Evolutionary conservation across 75 land plant genomes (phyloP).

Genomic region (Ceratopteris richardii): DNA sequence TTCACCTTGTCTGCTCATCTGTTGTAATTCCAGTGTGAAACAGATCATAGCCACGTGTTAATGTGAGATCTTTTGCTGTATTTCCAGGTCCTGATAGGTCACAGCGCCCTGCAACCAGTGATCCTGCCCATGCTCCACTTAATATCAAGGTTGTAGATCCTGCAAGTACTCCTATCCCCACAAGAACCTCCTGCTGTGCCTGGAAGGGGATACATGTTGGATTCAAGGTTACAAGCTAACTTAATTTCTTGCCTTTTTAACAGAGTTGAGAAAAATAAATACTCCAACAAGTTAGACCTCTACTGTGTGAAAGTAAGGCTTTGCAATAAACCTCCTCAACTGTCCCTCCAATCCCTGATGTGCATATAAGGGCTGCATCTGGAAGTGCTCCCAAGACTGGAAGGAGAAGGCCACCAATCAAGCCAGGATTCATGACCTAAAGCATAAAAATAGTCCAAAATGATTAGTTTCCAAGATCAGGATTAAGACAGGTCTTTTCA

Average conservation of each 20-base stretch:
- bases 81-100: constrained; percentile 17
- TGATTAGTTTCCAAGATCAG: neutral
- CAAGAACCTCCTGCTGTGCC: constrained; percentile 36
- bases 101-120: constrained; percentile 28
- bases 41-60: constrained; percentile 12
- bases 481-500: no score
- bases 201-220: constrained; percentile 6
- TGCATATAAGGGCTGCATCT: constrained; percentile 21
- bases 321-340: constrained; percentile 15
- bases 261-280: neutral
- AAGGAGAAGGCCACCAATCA: constrained; percentile 23
- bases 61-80: constrained; percentile 20
- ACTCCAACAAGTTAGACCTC: neutral
- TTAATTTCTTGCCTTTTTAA: no score
- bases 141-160: constrained; percentile 23
- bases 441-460: neutral
- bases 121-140: constrained; percentile 25
- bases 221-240: no score
- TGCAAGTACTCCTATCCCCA: constrained; percentile 33
- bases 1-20: constrained; percentile 29
- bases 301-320: neutral
- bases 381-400: constrained; percentile 32
- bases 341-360: constrained; percentile 22
- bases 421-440: constrained; percentile 33
- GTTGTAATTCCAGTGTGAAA: constrained; percentile 26